Base-by-base conservation (phyloP, 495 filamentous ascomycete species). In the Tuber magnatum region DNA sequence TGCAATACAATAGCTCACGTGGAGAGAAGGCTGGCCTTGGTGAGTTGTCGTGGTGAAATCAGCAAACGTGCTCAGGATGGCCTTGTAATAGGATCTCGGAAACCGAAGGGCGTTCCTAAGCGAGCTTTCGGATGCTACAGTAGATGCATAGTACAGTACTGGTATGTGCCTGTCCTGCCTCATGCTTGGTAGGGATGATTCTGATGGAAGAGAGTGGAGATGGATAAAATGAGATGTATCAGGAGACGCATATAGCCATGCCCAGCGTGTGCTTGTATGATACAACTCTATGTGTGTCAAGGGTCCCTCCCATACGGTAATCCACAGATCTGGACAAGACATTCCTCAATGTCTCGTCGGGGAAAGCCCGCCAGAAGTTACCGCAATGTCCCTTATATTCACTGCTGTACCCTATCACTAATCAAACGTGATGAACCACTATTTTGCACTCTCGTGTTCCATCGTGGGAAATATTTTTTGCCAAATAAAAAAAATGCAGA, bases 1-100 rank as follows among this genome's bases (percentile, higher is more conserved):
- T n/a, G 48, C 48, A 35, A 65, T 32, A 0, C 28, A 42, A 76
- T 76, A 28, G 71, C 43, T 76, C 71, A 73, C 43, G 48, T 51
- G 48, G 43, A 69, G 43, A 69, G 56, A 65, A 18, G 28, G 56
- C 9, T 3, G 56, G 32, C 32, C 14, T 65, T 65, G 68, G 72
- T 70, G 76, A 75, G 73, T 77, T 77, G 76, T 72, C 68, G 69
- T 46, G 48, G 48, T 48, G 48, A 75, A 69, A 43, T 42, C 18
- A n/a, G 41, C 61, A 61, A 68, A 71, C 68, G 48, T 75, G 71
- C 73, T 77, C 56, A 35, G 69, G 70, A 75, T 70, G 61, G 46
- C 73, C 73, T 70, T 77, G 56, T 68, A 43, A 70, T 48, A 39
- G 61, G 70, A 61, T 69, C 40, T 41, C 72, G 75, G 76, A 65